phyloP scores from a whole-genome alignment of 192 early-diverging fungal species.

The Podila epicladia region DNA sequence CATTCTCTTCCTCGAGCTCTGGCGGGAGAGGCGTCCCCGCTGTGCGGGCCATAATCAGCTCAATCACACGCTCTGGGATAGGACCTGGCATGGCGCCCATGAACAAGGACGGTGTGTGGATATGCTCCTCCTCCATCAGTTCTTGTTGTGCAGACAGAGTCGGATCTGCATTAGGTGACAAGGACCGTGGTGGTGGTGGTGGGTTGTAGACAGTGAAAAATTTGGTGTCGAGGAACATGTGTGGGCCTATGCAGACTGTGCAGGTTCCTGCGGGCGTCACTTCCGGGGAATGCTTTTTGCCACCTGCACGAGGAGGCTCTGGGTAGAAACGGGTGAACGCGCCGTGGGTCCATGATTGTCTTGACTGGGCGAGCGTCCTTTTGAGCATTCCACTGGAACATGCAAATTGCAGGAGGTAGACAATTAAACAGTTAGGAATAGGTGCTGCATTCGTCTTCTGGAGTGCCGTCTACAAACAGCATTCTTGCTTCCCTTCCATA shows the following conservation, averaged over 20 bases:
- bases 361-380: slow-evolving; percentile 26
- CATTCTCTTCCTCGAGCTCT: neutral
- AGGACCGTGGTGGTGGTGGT: slow-evolving; percentile 6
- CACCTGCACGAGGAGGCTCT: slow-evolving; percentile 25
- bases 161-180: neutral
- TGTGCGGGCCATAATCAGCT: slow-evolving; percentile 20
- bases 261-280: slow-evolving; percentile 22
- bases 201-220: slow-evolving; percentile 41
- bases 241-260: slow-evolving; percentile 45
- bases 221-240: slow-evolving; percentile 39
- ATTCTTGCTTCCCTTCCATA: neutral
- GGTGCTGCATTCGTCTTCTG: neutral
- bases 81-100: slow-evolving; percentile 1
- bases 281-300: slow-evolving; percentile 37
- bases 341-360: slow-evolving; percentile 33
- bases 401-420: neutral
- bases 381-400: slow-evolving; percentile 22
- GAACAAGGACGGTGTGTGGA: neutral
- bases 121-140: neutral
- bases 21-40: neutral
- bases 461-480: neutral
- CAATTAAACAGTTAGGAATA: neutral
- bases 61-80: slow-evolving; percentile 29
- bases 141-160: neutral
- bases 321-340: slow-evolving; percentile 39